Evolutionary conservation across 257 asterid genomes (phyloP).

Genomic region (Solanum verrucosum): DNA sequence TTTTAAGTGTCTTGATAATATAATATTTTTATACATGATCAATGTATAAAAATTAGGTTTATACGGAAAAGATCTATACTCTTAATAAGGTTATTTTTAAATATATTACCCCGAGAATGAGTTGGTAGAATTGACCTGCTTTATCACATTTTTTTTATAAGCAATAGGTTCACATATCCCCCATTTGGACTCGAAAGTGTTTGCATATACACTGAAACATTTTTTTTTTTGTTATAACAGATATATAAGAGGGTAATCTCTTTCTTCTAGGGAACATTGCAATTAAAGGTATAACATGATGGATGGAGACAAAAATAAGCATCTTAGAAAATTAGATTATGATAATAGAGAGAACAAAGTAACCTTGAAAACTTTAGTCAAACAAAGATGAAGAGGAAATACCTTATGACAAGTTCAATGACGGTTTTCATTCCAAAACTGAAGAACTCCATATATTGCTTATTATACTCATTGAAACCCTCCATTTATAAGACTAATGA

Average conservation of each 20-base stretch:
- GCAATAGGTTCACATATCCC: neutral
- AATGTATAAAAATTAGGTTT: too few relatives aligned
- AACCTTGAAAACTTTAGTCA: neutral
- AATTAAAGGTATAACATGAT: neutral
- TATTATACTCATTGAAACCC: neutral
- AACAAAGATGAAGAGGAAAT: neutral
- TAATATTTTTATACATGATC: too few relatives aligned
- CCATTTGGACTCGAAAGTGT: neutral
- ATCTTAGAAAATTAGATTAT: too few relatives aligned
- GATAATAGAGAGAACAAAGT: neutral
- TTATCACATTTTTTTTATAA: too few relatives aligned
- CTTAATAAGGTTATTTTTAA: too few relatives aligned
- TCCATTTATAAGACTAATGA: neutral
- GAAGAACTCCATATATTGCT: too few relatives aligned
- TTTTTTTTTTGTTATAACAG: too few relatives aligned
- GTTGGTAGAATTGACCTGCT: too few relatives aligned
- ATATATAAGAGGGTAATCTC: neutral
- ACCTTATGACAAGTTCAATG: neutral
- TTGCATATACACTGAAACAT: neutral
- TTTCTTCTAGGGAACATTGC: neutral
- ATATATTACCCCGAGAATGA: too few relatives aligned
- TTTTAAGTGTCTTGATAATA: neutral
- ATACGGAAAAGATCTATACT: too few relatives aligned
- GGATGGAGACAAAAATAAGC: neutral
- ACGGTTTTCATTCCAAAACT: too few relatives aligned